phyloP scores from a whole-genome alignment of 1,284 basidiomycete species.

The Mrakiaceae sp. region DNA sequence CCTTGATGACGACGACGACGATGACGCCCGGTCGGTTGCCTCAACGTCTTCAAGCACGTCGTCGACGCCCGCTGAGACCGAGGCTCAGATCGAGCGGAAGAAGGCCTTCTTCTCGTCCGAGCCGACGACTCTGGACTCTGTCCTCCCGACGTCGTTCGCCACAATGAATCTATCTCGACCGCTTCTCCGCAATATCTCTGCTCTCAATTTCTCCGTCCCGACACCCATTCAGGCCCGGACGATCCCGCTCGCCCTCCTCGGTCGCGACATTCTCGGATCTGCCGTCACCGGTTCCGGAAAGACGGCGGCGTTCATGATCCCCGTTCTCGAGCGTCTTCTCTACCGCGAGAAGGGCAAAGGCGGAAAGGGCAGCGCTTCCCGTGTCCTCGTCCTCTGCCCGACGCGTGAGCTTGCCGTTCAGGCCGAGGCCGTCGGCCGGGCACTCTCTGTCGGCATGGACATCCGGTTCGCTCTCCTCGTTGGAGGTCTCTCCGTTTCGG shows the following conservation, averaged over 20 bases:
- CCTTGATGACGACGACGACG: constrained; percentile 26
- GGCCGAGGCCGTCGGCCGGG: constrained; percentile 80
- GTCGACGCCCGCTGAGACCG: constrained; percentile 51
- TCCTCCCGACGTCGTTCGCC: constrained; percentile 53
- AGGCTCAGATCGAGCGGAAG: constrained; percentile 64
- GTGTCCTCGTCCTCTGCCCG: constrained; percentile 83
- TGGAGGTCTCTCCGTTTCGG: constrained; percentile 82
- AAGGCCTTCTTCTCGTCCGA: constrained; percentile 72
- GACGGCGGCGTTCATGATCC: constrained; percentile 91
- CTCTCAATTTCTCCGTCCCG: constrained; percentile 68
- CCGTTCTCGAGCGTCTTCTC: constrained; percentile 79
- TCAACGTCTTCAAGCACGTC: constrained; percentile 41
- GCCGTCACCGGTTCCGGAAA: constrained; percentile 95
- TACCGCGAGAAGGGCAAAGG: constrained; percentile 73
- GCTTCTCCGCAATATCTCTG: constrained; percentile 70
- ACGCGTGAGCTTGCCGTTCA: constrained; percentile 91
- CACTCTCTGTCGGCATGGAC: constrained; percentile 75
- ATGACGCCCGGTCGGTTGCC: constrained; percentile 28
- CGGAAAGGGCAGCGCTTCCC: constrained; percentile 65
- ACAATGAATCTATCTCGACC: constrained; percentile 83
- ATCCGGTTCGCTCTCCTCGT: constrained; percentile 78
- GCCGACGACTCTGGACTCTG: constrained; percentile 30
- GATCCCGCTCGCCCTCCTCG: constrained; percentile 82
- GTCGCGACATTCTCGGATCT: constrained; percentile 88
- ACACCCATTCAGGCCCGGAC: constrained; percentile 92